A percentile compares a stretch with the other conserved stretches of the same genome.
These are phyloP conservation scores for Viridothelium virens DNA, from an alignment of 495 filamentous ascomycete genomes.

Conservation along the genomic window DNA sequence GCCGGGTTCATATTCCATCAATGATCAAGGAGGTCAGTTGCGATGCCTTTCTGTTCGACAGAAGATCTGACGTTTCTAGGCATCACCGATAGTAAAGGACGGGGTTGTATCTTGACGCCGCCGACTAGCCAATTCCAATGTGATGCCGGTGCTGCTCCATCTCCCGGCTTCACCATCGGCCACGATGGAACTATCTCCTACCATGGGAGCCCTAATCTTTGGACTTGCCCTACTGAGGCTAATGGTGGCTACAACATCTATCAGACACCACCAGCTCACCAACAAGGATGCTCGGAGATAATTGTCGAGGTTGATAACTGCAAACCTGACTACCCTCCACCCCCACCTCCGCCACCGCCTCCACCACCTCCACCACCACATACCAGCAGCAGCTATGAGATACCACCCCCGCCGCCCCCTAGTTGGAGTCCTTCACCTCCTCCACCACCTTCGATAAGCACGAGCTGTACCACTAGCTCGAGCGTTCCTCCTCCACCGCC, in stretches of 20 bases:
- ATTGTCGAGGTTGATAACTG: constrained; percentile 18
- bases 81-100: constrained; percentile 45
- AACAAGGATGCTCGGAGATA: constrained; percentile 22
- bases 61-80: constrained; percentile 5
- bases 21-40: constrained; percentile 19
- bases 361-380: neutral
- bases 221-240: constrained; percentile 25
- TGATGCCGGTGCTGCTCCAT: constrained; percentile 43
- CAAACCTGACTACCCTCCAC: neutral
- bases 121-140: constrained; percentile 59
- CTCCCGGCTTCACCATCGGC: constrained; percentile 30
- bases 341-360: neutral
- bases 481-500: neutral
- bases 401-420: neutral
- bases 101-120: constrained; percentile 52
- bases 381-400: neutral
- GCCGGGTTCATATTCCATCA: constrained; percentile 19
- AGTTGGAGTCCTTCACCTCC: neutral
- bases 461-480: neutral
- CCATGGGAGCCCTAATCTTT: constrained; percentile 17
- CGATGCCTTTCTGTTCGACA: neutral
- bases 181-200: constrained; percentile 23
- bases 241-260: constrained; percentile 31
- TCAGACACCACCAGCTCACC: constrained; percentile 14
- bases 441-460: too few species aligned